A percentile compares a stretch with the other conserved stretches of the same genome.
phyloP scores from a whole-genome alignment of 805 yeast genomes.

The Cyberlindnera euphorbiae region DNA sequence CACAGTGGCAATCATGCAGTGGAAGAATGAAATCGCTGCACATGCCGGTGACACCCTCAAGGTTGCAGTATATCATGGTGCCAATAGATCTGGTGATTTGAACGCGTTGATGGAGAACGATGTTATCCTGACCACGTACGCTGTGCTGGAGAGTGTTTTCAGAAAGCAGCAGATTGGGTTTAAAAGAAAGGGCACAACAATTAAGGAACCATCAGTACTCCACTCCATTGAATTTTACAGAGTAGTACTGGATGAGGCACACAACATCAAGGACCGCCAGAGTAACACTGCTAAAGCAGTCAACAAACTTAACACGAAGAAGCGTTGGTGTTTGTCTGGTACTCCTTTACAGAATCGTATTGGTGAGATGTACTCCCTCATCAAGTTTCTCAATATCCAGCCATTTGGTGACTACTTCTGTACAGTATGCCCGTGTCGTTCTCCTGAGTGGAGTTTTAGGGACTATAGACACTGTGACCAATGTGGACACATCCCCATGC shows the following conservation, averaged over 20 bases:
- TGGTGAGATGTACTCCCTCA: constrained; percentile 92
- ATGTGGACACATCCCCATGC: constrained; percentile 92
- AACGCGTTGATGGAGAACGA: constrained; percentile 61
- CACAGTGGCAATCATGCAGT: constrained; percentile 97
- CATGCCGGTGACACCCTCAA: constrained; percentile 72
- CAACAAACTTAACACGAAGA: constrained; percentile 60
- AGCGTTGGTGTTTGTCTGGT: constrained; percentile 91
- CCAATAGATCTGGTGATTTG: constrained; percentile 53
- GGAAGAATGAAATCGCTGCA: constrained; percentile 88
- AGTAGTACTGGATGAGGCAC: constrained; percentile 93
- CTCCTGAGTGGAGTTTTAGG: constrained; percentile 79
- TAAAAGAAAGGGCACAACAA: constrained; percentile 61
- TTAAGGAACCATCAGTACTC: constrained; percentile 70
- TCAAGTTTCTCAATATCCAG: constrained; percentile 73
- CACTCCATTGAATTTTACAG: constrained; percentile 77
- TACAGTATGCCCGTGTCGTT: constrained; percentile 84
- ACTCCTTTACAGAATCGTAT: constrained; percentile 95
- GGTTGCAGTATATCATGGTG: constrained; percentile 80
- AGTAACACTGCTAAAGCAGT: constrained; percentile 94
- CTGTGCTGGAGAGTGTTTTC: constrained; percentile 83
- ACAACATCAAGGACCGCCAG: constrained; percentile 91
- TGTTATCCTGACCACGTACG: constrained; percentile 86
- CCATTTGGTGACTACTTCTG: constrained; percentile 92
- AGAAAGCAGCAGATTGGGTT: constrained; percentile 84
- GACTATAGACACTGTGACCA: constrained; percentile 78